Evolutionary conservation across 805 yeast genomes (phyloP), one percentile per base, ranked within the genome.

Genomic region (Wickerhamomyces kurtzmanii): DNA sequence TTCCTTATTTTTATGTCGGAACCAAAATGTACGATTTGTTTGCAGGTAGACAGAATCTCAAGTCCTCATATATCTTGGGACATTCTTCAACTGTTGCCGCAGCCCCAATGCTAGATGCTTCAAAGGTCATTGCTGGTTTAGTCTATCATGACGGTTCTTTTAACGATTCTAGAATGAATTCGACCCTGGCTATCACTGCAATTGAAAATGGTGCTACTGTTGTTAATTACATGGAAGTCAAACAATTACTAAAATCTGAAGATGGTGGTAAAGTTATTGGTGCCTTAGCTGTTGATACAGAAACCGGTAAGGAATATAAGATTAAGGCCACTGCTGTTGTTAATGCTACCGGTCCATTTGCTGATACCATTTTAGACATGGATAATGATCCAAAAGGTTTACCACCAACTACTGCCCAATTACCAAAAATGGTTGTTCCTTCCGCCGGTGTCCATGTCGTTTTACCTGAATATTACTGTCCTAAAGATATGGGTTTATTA

Each of bases 121-220:
- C 75, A 24, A 71, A 75, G 38, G 70, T 89, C 56, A 87, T 83
- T 57, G 95, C 94, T 24, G 83, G 91, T 29, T 68, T 91, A 43
- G 93, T 89, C 31, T 87, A 89, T 63, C 95, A 87, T 55, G 97
- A 87, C 55, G 96, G 96, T 42, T 66, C 86, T 19, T 93, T 87
- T 56, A 87, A 87, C 55, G 97, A 87, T 53, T 66, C 96, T 9
- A 72, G 96, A 57, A 75, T 86, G 77, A 86, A 87, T 53, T 65
- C 89, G 5, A 64, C 94, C 17, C 65, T 87, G 43, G 96, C 95
- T 20, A 50, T 83, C 29, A 76, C 95, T 17, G 96, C 96, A 20
- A 63, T 78, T 36, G 76, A 82, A 46, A 60, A 78, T 36, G 96
- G 96, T 36, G 95, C 96, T 17, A 85, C 93, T 31, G 82, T 80